These are phyloP conservation scores for Dioszegia crocea DNA, from an alignment of 768 basidiomycete genomes.

Conservation along the genomic window DNA sequence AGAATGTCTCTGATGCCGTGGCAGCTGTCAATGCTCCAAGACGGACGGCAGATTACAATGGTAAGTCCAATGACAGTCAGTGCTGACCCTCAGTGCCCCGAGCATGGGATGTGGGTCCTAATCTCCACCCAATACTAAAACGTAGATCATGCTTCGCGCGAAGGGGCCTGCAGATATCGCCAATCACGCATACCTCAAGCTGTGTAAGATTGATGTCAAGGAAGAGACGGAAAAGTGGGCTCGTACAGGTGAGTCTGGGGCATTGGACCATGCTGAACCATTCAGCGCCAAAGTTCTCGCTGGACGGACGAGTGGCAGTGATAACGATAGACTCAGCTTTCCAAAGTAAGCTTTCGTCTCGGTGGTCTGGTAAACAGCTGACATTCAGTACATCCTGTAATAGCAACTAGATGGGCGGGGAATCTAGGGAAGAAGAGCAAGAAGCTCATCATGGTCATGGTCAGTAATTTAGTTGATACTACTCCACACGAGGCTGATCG, in stretches of 20 bases:
- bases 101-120: slow-evolving; percentile 48
- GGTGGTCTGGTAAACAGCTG: not conserved
- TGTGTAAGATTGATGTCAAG: slow-evolving; percentile 51
- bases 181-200: slow-evolving; percentile 44
- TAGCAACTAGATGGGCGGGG: slow-evolving; percentile 56
- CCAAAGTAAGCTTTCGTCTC: slow-evolving; percentile 42
- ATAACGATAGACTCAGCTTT: slow-evolving; percentile 53
- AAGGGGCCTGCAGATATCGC: slow-evolving; percentile 46
- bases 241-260: slow-evolving; percentile 23
- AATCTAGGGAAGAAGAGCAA: slow-evolving; percentile 49
- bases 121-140: not conserved
- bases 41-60: slow-evolving; percentile 51
- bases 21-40: slow-evolving; percentile 54
- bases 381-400: slow-evolving; percentile 51
- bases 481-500: not conserved
- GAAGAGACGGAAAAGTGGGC: slow-evolving; percentile 51
- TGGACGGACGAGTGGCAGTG: slow-evolving; percentile 54
- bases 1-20: slow-evolving; percentile 53
- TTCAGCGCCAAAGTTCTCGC: slow-evolving; percentile 52
- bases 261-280: slow-evolving; percentile 28
- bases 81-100: slow-evolving; percentile 38
- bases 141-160: slow-evolving; percentile 47
- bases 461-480: slow-evolving; percentile 6
- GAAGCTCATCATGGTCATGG: slow-evolving; percentile 46
- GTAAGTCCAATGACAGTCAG: slow-evolving; percentile 20